Evolutionary conservation across 1,284 basidiomycete genomes (phyloP).

Genomic region (Inonotus hispidus): DNA sequence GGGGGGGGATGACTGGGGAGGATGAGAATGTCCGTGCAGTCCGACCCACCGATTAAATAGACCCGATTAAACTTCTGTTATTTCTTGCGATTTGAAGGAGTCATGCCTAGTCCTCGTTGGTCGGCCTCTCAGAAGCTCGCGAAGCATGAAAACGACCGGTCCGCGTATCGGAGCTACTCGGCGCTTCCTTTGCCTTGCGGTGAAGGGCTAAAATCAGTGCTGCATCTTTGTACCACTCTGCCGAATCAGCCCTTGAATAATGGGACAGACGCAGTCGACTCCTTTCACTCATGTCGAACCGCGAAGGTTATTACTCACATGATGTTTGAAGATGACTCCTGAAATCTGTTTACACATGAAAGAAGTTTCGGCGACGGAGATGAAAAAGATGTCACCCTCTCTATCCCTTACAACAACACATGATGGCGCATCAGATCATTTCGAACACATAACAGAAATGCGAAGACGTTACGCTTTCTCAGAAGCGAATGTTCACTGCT

Average conservation of each 20-base stretch:
- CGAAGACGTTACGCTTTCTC: neutral
- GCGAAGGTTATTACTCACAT: neutral
- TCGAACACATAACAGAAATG: neutral
- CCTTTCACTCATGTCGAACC: neutral
- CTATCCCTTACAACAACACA: neutral
- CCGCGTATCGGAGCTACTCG: neutral
- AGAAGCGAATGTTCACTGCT: neutral
- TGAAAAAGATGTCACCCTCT: neutral
- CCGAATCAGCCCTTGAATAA: neutral
- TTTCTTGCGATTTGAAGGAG: neutral
- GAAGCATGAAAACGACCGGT: neutral
- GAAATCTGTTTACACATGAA: neutral
- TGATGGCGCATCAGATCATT: neutral
- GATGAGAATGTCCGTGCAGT: neutral
- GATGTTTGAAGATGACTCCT: neutral
- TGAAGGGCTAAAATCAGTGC: neutral
- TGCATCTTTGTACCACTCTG: neutral
- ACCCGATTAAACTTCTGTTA: neutral
- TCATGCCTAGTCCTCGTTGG: neutral
- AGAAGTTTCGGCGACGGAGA: neutral
- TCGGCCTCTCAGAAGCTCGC: neutral
- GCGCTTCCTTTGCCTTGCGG: neutral
- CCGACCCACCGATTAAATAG: constrained; percentile 1
- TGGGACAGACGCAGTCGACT: neutral
- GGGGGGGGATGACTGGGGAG: neutral